phyloP scores from a whole-genome alignment of 495 filamentous ascomycete genomes.

The Penicillium egyptiacum region DNA sequence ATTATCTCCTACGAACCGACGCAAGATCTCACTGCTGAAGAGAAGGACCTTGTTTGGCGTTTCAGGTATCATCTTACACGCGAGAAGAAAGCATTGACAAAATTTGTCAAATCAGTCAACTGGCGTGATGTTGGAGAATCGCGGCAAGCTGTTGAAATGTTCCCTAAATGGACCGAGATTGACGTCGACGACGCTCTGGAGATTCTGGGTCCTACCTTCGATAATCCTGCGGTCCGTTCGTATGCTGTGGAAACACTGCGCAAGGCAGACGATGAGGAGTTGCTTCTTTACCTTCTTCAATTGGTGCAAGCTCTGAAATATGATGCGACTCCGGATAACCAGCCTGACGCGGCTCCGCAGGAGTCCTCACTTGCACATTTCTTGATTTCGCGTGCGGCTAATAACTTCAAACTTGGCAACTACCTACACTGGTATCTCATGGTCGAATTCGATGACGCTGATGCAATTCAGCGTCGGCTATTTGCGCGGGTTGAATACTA shows the following conservation, averaged over 20 bases:
- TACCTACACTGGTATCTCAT: conserved; percentile 98
- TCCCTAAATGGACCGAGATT: conserved; percentile 94
- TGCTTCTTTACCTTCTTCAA: conserved; percentile 89
- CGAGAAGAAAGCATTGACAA: conserved; percentile 91
- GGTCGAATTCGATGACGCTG: conserved; percentile 90
- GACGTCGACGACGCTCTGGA: conserved; percentile 97
- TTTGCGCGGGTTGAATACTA: conserved; percentile 92
- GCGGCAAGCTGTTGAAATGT: conserved; percentile 82
- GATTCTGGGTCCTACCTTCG: conserved; percentile 86
- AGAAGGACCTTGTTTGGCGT: conserved; percentile 95
- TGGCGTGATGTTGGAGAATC: conserved; percentile 88
- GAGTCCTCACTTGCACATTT: conserved; percentile 91
- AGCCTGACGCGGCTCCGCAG: conserved; percentile 61
- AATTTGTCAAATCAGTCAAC: conserved; percentile 95
- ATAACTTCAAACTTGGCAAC: conserved; percentile 87
- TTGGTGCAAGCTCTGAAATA: conserved; percentile 97
- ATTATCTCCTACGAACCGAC: conserved; percentile 94
- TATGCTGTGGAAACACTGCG: conserved; percentile 91
- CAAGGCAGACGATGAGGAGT: conserved; percentile 90
- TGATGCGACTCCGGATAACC: conserved; percentile 65
- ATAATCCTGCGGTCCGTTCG: conserved; percentile 80
- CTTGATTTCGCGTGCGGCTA: conserved; percentile 78
- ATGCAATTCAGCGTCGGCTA: conserved; percentile 71
- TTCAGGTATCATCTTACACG: conserved; percentile 91
- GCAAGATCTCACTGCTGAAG: conserved; percentile 78